Percentiles rank a stretch among this genome's conserved stretches.
These are phyloP conservation scores for Ceriops tagal DNA, from an alignment of 345 rosid genomes.

Conservation along the genomic window DNA sequence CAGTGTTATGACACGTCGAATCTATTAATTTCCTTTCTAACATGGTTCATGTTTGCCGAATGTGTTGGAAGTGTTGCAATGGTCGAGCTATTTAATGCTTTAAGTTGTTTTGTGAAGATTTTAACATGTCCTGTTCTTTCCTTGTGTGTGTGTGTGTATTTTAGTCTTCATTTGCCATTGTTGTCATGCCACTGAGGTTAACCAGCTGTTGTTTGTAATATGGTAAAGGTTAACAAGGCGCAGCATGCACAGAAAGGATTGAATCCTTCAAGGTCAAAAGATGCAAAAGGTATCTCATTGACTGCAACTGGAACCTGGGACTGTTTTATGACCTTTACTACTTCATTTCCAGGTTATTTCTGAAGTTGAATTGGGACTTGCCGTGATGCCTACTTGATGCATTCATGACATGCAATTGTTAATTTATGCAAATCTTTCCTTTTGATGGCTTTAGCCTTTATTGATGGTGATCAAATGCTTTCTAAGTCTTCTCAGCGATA, in stretches of 20 bases:
- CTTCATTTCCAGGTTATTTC: background rate
- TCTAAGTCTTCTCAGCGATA: constrained; percentile 45
- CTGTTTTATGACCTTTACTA: background rate
- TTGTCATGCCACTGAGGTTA: background rate
- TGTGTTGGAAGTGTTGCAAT: constrained; percentile 42
- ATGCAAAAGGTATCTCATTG: constrained; percentile 61
- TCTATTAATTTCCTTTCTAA: constrained; percentile 24
- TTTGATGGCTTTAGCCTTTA: background rate
- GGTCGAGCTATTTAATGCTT: constrained; percentile 92
- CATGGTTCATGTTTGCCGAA: constrained; percentile 14
- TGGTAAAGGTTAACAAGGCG: constrained; percentile 81
- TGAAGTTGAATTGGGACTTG: background rate
- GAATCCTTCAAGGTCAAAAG: constrained; percentile 75
- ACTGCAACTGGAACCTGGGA: background rate
- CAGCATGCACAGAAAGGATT: constrained; percentile 82
- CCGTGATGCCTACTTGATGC: background rate
- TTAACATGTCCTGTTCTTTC: constrained; percentile 4
- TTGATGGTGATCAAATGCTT: constrained; percentile 8
- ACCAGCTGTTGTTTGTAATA: background rate
- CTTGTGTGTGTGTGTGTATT: background rate
- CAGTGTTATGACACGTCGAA: background rate
- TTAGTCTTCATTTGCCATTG: background rate
- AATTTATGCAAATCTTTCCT: too few species aligned
- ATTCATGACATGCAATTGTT: too few species aligned
- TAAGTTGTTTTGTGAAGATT: constrained; percentile 40